A percentile compares a stretch with the other conserved stretches of the same genome.
Evolutionary conservation across 371 early-diverging fungal genomes (phyloP).

Genomic region (Umbelopsis sp.): DNA sequence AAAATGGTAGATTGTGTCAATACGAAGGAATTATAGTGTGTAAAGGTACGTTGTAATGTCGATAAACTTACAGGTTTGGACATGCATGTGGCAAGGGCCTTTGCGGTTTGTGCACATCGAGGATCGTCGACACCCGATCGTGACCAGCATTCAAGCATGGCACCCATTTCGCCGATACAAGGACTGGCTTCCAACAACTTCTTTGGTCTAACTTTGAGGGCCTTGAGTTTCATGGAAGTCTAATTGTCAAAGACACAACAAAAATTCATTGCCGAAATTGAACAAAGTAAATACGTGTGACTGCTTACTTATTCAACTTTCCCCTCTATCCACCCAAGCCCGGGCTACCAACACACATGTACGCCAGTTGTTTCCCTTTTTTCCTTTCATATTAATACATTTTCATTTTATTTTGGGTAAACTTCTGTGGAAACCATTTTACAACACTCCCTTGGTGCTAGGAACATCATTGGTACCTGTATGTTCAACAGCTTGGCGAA

Average conservation of each 20-base stretch:
- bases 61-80: constrained; percentile 56
- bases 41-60: neutral
- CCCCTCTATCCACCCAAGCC: too few species aligned
- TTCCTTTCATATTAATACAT: neutral
- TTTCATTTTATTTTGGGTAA: neutral
- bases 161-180: constrained; percentile 68
- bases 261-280: neutral
- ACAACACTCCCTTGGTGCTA: constrained; percentile 92
- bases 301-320: neutral
- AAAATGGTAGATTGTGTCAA: neutral
- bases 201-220: constrained; percentile 67
- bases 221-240: constrained; percentile 61
- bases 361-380: neutral
- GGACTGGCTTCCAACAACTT: constrained; percentile 67
- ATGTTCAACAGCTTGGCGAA: constrained; percentile 79
- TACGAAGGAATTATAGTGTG: neutral
- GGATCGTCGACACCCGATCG: constrained; percentile 62
- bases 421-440: constrained; percentile 22
- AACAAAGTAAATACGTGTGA: constrained; percentile 1
- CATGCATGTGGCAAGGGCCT: constrained; percentile 66
- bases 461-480: constrained; percentile 89
- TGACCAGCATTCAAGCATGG: constrained; percentile 71
- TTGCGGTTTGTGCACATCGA: constrained; percentile 57
- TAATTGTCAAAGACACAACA: neutral
- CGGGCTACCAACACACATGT: too few species aligned